These are phyloP conservation scores for Candida albicans DNA, from an alignment of 1,139 yeast species.

Conservation along the genomic window DNA sequence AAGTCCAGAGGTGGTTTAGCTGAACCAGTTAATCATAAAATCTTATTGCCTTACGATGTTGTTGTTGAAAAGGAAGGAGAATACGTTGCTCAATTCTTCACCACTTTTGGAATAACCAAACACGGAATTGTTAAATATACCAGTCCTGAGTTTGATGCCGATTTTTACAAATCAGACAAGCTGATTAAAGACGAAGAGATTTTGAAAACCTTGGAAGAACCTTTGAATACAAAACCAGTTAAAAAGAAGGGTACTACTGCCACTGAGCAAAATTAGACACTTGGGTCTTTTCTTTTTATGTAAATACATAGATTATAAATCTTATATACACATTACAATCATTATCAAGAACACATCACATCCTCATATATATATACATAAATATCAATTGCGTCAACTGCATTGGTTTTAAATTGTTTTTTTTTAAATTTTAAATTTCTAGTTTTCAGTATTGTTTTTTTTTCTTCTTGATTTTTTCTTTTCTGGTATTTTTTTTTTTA, in stretches of 20 bases:
- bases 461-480: too few species aligned
- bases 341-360: too few species aligned
- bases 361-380: too few species aligned
- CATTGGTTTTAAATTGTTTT: too few species aligned
- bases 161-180: conserved; percentile 57
- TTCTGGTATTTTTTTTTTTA: neutral
- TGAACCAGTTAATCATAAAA: conserved; percentile 71
- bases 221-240: conserved; percentile 46
- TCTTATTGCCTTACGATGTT: conserved; percentile 69
- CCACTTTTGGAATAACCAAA: conserved; percentile 76
- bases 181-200: conserved; percentile 55
- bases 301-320: neutral
- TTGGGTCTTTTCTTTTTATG: neutral
- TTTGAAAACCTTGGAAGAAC: conserved; percentile 51
- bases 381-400: too few species aligned
- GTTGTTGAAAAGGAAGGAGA: conserved; percentile 70
- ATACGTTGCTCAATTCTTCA: conserved; percentile 69
- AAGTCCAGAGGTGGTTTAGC: conserved; percentile 75
- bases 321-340: too few species aligned
- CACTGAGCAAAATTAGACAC: neutral
- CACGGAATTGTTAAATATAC: conserved; percentile 71
- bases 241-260: conserved; percentile 35
- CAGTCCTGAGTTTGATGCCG: conserved; percentile 53
- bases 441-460: too few species aligned
- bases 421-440: too few species aligned